These are phyloP conservation scores for Pythium dissotocum DNA, from an alignment of 352 stramenopile species.

Conservation along the genomic window DNA sequence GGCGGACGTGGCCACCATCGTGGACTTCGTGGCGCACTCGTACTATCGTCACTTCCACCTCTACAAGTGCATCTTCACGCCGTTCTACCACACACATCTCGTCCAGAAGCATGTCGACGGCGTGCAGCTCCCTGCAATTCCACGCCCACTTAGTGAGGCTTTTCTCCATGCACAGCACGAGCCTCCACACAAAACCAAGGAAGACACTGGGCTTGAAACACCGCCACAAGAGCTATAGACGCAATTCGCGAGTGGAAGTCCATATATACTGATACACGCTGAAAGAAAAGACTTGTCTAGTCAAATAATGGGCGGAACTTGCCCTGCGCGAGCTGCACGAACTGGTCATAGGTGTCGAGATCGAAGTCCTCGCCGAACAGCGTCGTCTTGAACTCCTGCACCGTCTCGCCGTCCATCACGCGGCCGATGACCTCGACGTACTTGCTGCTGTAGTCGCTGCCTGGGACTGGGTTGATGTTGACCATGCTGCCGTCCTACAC, in stretches of 20 bases:
- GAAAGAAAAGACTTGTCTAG: constrained; percentile 33
- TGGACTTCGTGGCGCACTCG: constrained; percentile 74
- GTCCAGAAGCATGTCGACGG: constrained; percentile 46
- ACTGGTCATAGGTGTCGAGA: constrained; percentile 81
- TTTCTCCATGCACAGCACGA: constrained; percentile 41
- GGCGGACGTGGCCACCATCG: constrained; percentile 49
- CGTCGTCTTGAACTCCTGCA: constrained; percentile 87
- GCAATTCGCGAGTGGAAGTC: constrained; percentile 4
- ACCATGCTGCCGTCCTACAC: constrained; percentile 74
- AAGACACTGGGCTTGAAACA: not conserved
- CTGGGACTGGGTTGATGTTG: constrained; percentile 70
- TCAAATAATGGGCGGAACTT: constrained; percentile 78
- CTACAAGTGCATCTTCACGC: constrained; percentile 83
- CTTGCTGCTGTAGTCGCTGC: constrained; percentile 82
- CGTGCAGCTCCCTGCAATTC: constrained; percentile 40
- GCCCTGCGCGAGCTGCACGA: constrained; percentile 70
- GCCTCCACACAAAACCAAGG: not conserved
- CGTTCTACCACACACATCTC: constrained; percentile 53
- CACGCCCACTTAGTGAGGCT: constrained; percentile 39
- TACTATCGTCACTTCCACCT: constrained; percentile 84
- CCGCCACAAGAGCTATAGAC: constrained; percentile 8
- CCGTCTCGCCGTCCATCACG: constrained; percentile 64
- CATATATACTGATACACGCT: constrained; percentile 18
- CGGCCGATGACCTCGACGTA: constrained; percentile 85
- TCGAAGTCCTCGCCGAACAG: constrained; percentile 84